Conservation (phyloP, 495 filamentous ascomycete species). For the Neurospora sp. region DNA sequence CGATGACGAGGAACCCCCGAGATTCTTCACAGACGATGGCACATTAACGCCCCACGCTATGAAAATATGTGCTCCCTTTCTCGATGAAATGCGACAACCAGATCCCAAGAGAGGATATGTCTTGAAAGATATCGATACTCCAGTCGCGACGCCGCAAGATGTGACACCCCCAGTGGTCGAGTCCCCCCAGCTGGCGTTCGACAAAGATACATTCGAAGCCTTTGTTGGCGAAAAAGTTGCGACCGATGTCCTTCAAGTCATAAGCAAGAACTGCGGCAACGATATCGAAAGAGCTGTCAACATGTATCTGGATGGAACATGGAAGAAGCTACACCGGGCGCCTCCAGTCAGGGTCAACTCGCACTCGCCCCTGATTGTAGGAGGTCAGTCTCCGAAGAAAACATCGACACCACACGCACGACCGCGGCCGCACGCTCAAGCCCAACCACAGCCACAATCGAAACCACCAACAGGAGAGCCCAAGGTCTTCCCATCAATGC, state of each 20-base stretch:
- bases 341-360: neutral
- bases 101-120: neutral
- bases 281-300: constrained; percentile 61
- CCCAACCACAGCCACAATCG: neutral
- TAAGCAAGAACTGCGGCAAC: constrained; percentile 49
- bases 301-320: constrained; percentile 91
- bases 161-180: neutral
- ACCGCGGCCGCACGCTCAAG: neutral
- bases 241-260: constrained; percentile 35
- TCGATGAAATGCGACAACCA: constrained; percentile 9
- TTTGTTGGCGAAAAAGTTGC: constrained; percentile 62
- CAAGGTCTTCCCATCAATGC: constrained; percentile 28
- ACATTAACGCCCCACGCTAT: neutral
- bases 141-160: neutral
- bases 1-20: neutral
- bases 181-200: constrained; percentile 38
- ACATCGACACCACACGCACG: constrained; percentile 1
- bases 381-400: neutral
- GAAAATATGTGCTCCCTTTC: constrained; percentile 9
- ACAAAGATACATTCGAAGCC: constrained; percentile 54
- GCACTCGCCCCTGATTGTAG: neutral
- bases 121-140: neutral
- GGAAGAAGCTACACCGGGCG: constrained; percentile 46
- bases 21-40: neutral
- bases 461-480: neutral